Base-by-base conservation (phyloP, 208 protist genomes). In the Leishmania gerbilli region DNA sequence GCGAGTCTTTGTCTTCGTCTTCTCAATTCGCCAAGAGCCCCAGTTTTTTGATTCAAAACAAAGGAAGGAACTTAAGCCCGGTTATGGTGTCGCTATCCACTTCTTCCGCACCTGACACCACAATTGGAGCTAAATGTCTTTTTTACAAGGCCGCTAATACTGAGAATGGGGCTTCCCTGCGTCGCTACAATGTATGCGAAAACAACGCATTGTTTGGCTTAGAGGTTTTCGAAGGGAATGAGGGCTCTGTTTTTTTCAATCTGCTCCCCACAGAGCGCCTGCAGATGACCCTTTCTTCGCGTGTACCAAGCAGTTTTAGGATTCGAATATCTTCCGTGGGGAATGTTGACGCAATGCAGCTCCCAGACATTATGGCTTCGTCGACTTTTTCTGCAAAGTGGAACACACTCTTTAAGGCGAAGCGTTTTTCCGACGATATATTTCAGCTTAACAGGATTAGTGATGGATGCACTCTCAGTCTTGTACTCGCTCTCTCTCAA, bases 21-120 rank as follows among this genome's bases (percentile, higher is more conserved):
- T 91, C 88, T 55, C 80, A 82, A 49, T 95, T 95, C 84, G 88
- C 88, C 4, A 82, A 58, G 47, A 95, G 93, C 71, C 81, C 87
- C 17, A 87, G 84, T 24, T 92, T 91, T 86, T 81, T 88, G n/a
- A 71, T 94, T 51, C 83, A 88, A 79, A 94, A 92, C 68, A 65
- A 64, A 31, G 81, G 80, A n/a, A 81, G 74, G 49, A 24, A 17
- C 17, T 74, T 81, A 49, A 79, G 79, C 15, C 83, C 85, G 45
- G 69, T 94, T 34, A 87, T 91, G 80, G 76, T 94, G 65, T 84
- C 89, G 0, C 40, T 94, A 37, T 7, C 62, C 13, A 58, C 83
- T 11, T 65, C 74, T 13, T 34, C 37, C 37, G n/a, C 21, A 15
- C 17, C 49, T 7, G 49, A 79, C 51, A 17, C 49, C 1, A 34